Percentiles rank a stretch among this genome's conserved stretches.
Evolutionary conservation across 768 basidiomycete species (phyloP).

Genomic region (Holtermannia corniformis): DNA sequence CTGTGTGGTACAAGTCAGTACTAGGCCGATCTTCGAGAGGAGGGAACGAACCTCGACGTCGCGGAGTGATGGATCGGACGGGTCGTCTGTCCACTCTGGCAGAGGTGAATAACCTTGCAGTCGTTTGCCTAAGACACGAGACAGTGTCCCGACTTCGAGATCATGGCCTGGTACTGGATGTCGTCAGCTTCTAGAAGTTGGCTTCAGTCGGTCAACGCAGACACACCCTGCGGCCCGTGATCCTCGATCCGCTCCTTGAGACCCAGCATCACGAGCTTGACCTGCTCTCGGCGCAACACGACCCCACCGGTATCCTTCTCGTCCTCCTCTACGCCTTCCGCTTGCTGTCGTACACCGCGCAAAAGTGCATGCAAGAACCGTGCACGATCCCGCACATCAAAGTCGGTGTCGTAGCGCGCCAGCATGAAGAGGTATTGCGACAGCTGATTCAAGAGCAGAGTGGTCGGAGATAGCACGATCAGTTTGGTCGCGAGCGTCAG

Average conservation of each 20-base stretch:
- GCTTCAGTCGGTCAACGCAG: conserved; percentile 37
- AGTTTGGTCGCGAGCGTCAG: conserved; percentile 81
- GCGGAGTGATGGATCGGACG: conserved; percentile 67
- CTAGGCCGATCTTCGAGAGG: background rate
- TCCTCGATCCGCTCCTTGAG: conserved; percentile 48
- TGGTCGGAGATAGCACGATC: conserved; percentile 52
- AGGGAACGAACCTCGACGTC: conserved; percentile 43
- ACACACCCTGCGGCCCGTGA: conserved; percentile 36
- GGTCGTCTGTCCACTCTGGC: conserved; percentile 81
- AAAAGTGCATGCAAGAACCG: conserved; percentile 69
- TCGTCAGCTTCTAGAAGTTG: background rate
- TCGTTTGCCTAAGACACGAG: conserved; percentile 52
- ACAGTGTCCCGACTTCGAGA: conserved; percentile 55
- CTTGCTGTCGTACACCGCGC: conserved; percentile 44
- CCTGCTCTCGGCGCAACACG: conserved; percentile 70
- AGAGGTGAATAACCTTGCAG: conserved; percentile 51
- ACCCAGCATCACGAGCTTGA: conserved; percentile 65
- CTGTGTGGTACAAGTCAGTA: background rate
- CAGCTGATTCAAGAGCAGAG: conserved; percentile 37
- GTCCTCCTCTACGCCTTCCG: conserved; percentile 37
- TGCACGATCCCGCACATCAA: conserved; percentile 83
- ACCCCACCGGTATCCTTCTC: conserved; percentile 58
- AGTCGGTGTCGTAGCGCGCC: conserved; percentile 77
- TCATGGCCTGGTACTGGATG: conserved; percentile 32
- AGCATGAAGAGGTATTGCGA: conserved; percentile 63